Evolutionary conservation across 1,139 yeast species (phyloP), one percentile per base, ranked within the genome.

Genomic region (Protomyces lactucae-debilis): DNA sequence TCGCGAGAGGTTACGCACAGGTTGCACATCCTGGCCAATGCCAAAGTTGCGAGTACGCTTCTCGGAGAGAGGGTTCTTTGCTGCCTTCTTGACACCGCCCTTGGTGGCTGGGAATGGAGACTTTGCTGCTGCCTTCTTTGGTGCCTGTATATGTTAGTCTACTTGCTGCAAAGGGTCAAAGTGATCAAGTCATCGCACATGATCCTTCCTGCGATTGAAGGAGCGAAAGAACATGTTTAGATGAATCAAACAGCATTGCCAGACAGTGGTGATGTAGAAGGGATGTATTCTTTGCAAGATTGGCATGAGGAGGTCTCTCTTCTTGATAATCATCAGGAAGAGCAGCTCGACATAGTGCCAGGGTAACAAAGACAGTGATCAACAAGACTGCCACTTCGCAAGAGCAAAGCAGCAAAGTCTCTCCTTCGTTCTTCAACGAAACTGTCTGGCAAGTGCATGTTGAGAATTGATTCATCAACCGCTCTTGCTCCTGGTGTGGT

Each of bases 1-100:
- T 82, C 97, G 89, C 71, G 95, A 82, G 77, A 92, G 85, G 88
- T 92, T 88, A 83, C 95, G 87, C 85, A 87, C 89, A 82, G 97
- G 97, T 81, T 92, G 97, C 73, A 91, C 76, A 72, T 85, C 82
- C 83, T 90, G 97, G 76, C 68, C 99, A 76, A 93, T 87, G 82
- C 98, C 98, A 76, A 87, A 92, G 84, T 85, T 87, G 82, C 87
- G 88, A 80, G 97, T 95, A 71, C 91, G 83, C 71, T 95, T 80
- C 78, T 88, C 95, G 74, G 87, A 79, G 79, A 90, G 82, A 74
- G 96, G 95, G 85, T 87, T 87, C 76, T 74, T 73, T 55, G 75
- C 67, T 55, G 74, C 73, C 72, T 75, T 72, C 64, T 72, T 67
- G 69, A 76, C 72, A 71, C 78, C 71, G 67, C 76, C 72, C 72